Evolutionary conservation across 1,284 basidiomycete genomes (phyloP).

Genomic region (Leccinum solheimii): DNA sequence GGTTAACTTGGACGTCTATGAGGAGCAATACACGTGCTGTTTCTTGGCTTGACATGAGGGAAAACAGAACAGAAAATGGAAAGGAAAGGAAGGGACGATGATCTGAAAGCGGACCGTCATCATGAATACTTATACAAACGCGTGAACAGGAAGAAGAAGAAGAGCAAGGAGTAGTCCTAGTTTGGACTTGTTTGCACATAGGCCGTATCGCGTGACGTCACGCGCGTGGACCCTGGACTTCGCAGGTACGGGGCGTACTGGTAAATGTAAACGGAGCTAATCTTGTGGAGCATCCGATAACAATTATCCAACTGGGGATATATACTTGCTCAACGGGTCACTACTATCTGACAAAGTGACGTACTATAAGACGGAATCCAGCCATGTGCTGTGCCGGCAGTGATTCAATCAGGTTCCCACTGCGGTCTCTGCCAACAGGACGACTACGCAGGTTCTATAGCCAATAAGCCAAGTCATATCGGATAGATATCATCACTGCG

Average conservation of each 20-base stretch:
- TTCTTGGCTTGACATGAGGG: constrained; percentile 14
- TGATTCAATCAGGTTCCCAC: not conserved
- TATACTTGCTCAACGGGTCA: not conserved
- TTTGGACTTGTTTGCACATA: constrained; percentile 15
- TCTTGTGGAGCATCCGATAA: constrained; percentile 7
- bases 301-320: not conserved
- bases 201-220: constrained; percentile 27
- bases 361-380: not conserved
- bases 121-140: constrained; percentile 16
- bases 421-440: not conserved
- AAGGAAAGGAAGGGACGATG: not conserved
- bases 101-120: not conserved
- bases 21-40: constrained; percentile 53
- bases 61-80: not conserved
- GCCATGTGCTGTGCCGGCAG: not conserved
- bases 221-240: not conserved
- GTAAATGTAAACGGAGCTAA: not conserved
- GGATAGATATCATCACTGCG: not conserved
- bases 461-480: not conserved
- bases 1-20: constrained; percentile 56
- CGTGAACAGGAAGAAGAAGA: constrained; percentile 1
- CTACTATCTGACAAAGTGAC: not conserved
- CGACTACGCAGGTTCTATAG: not conserved
- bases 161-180: not conserved
- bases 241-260: not conserved